A percentile compares a stretch with the other conserved stretches of the same genome.
Evolutionary conservation across 2,329 filamentous ascomycete genomes (phyloP).

Genomic region (Tolypocladium ovalisporum): DNA sequence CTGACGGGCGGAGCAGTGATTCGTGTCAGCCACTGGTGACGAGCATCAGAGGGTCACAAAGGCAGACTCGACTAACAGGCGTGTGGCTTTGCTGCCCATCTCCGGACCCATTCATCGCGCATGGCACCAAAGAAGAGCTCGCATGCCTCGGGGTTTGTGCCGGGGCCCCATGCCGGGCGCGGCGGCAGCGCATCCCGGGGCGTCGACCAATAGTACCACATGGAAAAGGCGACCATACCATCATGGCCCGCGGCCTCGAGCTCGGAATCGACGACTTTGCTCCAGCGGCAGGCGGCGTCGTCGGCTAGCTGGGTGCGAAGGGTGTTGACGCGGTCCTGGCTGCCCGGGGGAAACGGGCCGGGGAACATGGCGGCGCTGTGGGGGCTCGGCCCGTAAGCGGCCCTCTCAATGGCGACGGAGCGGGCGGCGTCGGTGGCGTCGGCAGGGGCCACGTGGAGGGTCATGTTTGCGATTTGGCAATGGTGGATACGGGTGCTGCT

Average conservation of each 20-base stretch:
- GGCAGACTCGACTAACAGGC: conserved; percentile 18
- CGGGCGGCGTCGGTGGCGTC: conserved; percentile 23
- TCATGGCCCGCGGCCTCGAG: conserved; percentile 14
- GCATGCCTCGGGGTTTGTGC: conserved; percentile 21
- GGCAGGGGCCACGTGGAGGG: conserved; percentile 23
- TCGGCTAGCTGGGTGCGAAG: conserved; percentile 10
- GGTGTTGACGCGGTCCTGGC: conserved; percentile 10
- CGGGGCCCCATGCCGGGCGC: conserved; percentile 15
- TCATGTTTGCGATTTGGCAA: conserved; percentile 17
- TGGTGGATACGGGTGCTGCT: too few species aligned
- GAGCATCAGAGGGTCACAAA: not conserved
- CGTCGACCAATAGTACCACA: conserved; percentile 22
- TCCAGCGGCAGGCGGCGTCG: conserved; percentile 19
- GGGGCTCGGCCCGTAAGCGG: conserved; percentile 22
- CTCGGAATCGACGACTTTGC: conserved; percentile 24
- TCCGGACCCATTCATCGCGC: conserved; percentile 16
- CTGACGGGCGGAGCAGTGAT: conserved; percentile 8
- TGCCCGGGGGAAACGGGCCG: conserved; percentile 9
- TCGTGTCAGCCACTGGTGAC: not conserved
- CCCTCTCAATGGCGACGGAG: conserved; percentile 23
- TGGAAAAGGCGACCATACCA: conserved; percentile 21
- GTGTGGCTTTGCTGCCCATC: conserved; percentile 19
- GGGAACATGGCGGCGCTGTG: conserved; percentile 21
- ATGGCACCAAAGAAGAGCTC: conserved; percentile 20
- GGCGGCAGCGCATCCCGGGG: conserved; percentile 11